Conservation (phyloP, 2,329 filamentous ascomycete genomes). For the Sporothrix brasiliensis region DNA sequence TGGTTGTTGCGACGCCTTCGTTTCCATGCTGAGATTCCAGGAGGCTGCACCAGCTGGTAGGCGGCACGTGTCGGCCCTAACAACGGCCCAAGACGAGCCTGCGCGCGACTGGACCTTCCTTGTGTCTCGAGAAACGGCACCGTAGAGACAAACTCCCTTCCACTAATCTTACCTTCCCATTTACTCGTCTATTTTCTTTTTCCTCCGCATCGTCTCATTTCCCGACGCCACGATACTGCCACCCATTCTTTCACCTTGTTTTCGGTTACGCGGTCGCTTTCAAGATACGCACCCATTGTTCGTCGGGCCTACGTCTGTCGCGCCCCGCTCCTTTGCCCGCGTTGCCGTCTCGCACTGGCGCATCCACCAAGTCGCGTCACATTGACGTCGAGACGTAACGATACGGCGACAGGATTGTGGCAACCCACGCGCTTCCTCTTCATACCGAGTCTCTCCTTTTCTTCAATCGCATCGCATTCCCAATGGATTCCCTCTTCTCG, state of each 20-base stretch:
- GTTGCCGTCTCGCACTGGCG: background rate
- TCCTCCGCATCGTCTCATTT: background rate
- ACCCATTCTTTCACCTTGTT: background rate
- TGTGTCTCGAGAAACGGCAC: background rate
- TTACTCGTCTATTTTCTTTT: background rate
- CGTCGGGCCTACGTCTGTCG: background rate
- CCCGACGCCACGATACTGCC: background rate
- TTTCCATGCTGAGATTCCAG: background rate
- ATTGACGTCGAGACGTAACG: too few relatives aligned
- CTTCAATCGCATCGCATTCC: background rate
- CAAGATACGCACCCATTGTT: background rate
- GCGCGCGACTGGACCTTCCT: background rate
- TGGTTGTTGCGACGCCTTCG: background rate
- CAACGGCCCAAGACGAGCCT: background rate
- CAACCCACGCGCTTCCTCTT: background rate
- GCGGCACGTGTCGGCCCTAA: background rate
- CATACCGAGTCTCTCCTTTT: background rate
- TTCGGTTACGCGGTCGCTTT: background rate
- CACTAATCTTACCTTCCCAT: background rate
- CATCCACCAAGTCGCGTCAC: background rate
- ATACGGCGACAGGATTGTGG: background rate
- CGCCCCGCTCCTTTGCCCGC: background rate
- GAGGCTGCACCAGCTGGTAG: background rate
- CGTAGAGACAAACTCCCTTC: background rate
- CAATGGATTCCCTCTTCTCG: conserved; percentile 30